Conservation (phyloP, 768 basidiomycete genomes). For the Cystobasidium ongulense region DNA sequence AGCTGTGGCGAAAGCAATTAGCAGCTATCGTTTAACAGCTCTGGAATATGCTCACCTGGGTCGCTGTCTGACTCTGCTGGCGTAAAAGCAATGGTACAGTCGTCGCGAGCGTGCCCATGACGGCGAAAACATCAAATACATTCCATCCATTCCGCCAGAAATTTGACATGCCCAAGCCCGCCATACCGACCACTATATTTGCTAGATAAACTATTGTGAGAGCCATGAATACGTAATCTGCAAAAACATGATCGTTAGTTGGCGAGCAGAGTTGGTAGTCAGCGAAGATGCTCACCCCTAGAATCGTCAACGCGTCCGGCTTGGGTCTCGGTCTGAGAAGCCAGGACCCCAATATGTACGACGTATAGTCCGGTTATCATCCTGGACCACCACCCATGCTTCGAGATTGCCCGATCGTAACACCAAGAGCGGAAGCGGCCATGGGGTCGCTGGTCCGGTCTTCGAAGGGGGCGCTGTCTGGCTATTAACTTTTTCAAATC, state of each 20-base stretch:
- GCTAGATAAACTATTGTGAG: constrained; percentile 64
- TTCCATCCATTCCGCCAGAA: constrained; percentile 93
- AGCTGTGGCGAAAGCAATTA: constrained; percentile 49
- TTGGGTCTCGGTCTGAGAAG: constrained; percentile 47
- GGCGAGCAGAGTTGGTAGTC: neutral
- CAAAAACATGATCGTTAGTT: neutral
- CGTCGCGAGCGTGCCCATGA: constrained; percentile 71
- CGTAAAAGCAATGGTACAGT: constrained; percentile 61
- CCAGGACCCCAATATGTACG: constrained; percentile 70
- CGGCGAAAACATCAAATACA: constrained; percentile 72
- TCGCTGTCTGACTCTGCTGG: constrained; percentile 49
- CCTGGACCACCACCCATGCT: constrained; percentile 87
- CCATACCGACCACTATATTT: constrained; percentile 68
- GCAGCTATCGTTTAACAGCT: neutral
- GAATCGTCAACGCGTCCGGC: constrained; percentile 15
- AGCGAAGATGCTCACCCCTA: constrained; percentile 32
- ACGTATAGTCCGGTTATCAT: constrained; percentile 69
- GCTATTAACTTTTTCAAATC: constrained; percentile 80
- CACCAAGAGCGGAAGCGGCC: constrained; percentile 65
- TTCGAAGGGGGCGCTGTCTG: constrained; percentile 74
- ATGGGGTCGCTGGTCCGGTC: constrained; percentile 59
- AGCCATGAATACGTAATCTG: constrained; percentile 65
- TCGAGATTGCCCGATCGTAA: constrained; percentile 77
- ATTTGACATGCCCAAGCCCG: constrained; percentile 72
- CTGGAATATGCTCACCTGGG: constrained; percentile 45